Conservation (phyloP, 2,329 filamentous ascomycete genomes). For the Magnaporthiopsis rhizophila region DNA sequence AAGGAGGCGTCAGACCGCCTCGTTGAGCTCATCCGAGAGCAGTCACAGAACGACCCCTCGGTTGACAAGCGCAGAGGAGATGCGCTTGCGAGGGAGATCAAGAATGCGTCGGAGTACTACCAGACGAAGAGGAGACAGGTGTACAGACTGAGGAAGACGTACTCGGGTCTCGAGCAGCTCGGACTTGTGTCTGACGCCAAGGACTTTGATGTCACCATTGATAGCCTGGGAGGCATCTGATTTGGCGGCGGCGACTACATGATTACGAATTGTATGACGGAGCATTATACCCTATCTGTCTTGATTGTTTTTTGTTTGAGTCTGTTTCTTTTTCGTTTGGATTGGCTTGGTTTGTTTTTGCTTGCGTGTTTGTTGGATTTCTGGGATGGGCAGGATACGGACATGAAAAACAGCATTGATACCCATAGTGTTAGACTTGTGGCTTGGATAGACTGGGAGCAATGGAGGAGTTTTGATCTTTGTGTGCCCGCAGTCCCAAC, state of each 20-base stretch:
- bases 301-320: not conserved
- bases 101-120: not conserved
- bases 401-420: not conserved
- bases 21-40: not conserved
- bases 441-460: not conserved
- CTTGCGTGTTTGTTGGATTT: not conserved
- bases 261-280: not conserved
- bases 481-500: not conserved
- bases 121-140: not conserved
- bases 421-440: not conserved
- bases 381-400: not conserved
- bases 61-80: not conserved
- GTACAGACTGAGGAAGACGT: not conserved
- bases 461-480: not conserved
- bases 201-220: not conserved
- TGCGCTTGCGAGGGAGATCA: not conserved
- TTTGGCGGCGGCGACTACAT: not conserved
- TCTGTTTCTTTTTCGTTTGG: not conserved
- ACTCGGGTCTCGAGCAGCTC: not conserved
- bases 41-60: not conserved
- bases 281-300: not conserved
- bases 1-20: not conserved
- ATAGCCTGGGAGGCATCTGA: slow-evolving; percentile 4
- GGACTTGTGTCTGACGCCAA: not conserved
- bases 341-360: not conserved